A percentile compares a stretch with the other conserved stretches of the same genome.
phyloP scores from a whole-genome alignment of 768 basidiomycete genomes.

The Lentinula guzmanii region DNA sequence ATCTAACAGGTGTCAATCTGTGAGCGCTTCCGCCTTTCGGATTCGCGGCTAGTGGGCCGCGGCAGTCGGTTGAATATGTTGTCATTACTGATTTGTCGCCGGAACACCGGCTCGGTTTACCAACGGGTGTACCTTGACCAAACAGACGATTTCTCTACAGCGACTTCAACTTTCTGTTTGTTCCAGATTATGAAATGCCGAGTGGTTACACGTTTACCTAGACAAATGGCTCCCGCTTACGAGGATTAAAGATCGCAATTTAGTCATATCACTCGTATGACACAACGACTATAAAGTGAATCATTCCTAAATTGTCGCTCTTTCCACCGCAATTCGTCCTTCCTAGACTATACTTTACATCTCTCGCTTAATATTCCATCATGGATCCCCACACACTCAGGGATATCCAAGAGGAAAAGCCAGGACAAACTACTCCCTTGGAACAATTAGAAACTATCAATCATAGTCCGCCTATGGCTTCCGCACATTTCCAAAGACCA shows the following conservation, averaged over 20 bases:
- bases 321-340: not conserved
- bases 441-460: not conserved
- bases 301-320: not conserved
- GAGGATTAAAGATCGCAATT: not conserved
- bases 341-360: not conserved
- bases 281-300: not conserved
- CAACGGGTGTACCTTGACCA: not conserved
- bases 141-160: not conserved
- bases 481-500: not conserved
- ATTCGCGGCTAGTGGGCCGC: not conserved
- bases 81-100: not conserved
- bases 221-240: not conserved
- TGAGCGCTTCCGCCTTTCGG: not conserved
- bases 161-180: not conserved
- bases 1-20: too few species aligned
- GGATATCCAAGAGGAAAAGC: slow-evolving; percentile 3
- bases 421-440: not conserved
- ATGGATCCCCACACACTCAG: not conserved
- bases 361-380: not conserved
- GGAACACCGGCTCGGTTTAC: not conserved
- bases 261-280: not conserved
- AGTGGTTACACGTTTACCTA: not conserved
- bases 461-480: not conserved
- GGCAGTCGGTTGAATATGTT: not conserved
- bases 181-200: not conserved